Base-by-base conservation (phyloP, 495 filamentous ascomycete species). In the Haplographium delicatum region DNA sequence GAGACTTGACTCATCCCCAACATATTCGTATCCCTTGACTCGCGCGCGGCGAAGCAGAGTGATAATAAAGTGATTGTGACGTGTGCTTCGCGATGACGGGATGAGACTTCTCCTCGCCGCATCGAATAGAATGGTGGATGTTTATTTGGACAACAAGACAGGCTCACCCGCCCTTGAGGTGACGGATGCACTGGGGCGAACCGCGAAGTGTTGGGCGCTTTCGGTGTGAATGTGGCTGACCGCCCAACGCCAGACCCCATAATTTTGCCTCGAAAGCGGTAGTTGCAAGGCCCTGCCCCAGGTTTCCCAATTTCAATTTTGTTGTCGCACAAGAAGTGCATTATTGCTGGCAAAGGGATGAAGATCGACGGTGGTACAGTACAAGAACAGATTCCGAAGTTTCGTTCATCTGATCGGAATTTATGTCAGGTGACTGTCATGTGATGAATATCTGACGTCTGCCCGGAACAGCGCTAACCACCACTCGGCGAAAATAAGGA, bases 51-150 rank as follows among this genome's bases (percentile, higher is more conserved):
- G 16, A 37, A 20, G 44, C 44, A 35, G 4, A 20, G 43, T 27
- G 43, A 46, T 47, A n/a, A n/a, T n/a, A n/a, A n/a, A n/a, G n/a
- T n/a, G n/a, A n/a, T n/a, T n/a, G 44, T 34, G 44, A 35, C 28
- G 19, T 47, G 44, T 35, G 27, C 6, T 1, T 20, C n/a, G 22
- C 30, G 44, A 47, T 47, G 44, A 30, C 37, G 22, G 27, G 44
- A 35, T 30, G 15, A 35, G 44, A 19, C 28, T 37, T 15, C 8
- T 45, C 23, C 7, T 13, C 5, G 44, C 27, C 18, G 6, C 25
- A 31, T 37, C 44, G 28, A 47, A 37, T 46, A 44, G 25, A 31
- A 44, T 44, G 18, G 11, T 26, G 13, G 24, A 16, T 30, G 42
- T 44, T 44, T 44, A 26, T 26, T 11, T 26, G 42, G 25, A 18